phyloP scores from a whole-genome alignment of 129 eudicot genomes.

The Centrapalus pauciflorus region DNA sequence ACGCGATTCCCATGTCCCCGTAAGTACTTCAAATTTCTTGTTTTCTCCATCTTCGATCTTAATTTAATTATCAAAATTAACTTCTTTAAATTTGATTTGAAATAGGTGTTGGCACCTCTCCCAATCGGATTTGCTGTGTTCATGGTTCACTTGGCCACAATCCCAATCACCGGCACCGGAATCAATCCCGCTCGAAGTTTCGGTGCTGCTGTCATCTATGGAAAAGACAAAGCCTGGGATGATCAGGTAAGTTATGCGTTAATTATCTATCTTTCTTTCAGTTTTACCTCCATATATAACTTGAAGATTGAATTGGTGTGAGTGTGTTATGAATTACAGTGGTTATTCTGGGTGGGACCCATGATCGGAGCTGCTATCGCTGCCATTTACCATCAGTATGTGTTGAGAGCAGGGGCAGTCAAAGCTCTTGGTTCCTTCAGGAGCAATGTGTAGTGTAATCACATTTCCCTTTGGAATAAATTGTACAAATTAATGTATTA shows the following conservation, averaged over 20 bases:
- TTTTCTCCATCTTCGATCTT: too few relatives aligned
- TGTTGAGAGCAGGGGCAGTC: constrained; percentile 54
- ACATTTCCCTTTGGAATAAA: neutral
- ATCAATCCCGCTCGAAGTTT: constrained; percentile 76
- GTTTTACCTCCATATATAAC: neutral
- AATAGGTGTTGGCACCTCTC: constrained; percentile 67
- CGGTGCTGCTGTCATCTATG: constrained; percentile 66
- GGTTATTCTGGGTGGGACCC: constrained; percentile 80
- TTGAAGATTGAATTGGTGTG: neutral
- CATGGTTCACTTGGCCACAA: constrained; percentile 77
- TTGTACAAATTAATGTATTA: constrained; percentile 25
- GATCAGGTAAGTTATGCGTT: constrained; percentile 44
- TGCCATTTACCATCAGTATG: constrained; percentile 53
- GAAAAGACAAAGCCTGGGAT: constrained; percentile 63
- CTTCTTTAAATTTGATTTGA: neutral
- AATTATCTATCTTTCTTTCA: too few relatives aligned
- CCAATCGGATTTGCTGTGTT: constrained; percentile 76
- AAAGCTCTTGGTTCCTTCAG: constrained; percentile 67
- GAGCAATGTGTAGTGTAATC: constrained; percentile 34
- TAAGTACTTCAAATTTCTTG: constrained; percentile 22
- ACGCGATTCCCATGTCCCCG: constrained; percentile 71
- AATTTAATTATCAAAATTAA: too few relatives aligned
- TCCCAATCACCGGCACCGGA: constrained; percentile 70
- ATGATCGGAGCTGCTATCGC: constrained; percentile 75
- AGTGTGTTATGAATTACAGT: constrained; percentile 38